Base-by-base conservation (phyloP, 805 yeast genomes). In the Sugiyamaella mastotermitis region DNA sequence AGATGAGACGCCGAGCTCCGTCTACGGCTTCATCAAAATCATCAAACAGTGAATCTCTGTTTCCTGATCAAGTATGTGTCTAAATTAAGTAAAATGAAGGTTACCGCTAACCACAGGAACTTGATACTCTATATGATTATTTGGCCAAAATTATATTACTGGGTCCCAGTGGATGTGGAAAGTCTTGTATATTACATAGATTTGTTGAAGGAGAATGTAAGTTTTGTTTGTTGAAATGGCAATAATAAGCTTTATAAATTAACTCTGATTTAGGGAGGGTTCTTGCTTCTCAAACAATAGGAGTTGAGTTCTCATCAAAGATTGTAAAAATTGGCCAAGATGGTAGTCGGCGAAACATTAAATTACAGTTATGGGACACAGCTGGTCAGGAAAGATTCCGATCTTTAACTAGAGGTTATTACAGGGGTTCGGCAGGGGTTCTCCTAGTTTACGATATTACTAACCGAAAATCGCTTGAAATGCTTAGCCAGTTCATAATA, bases 371-470 rank as follows among this genome's bases (percentile, higher is more conserved):
- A 51, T 87, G 97, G 97, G 97, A 87, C 61, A 87, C 97, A 22
- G 96, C 96, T 1, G 97, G 97, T 36, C 97, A 87, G 65, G 97
- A 87, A 61, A 75, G 96, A 64, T 88, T 86, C 65, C 75, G 96
- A 60, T 94, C 96, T 22, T 84, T 86, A 55, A 87, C 97, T 11
- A 76, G 92, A 37, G 95, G 95, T 2, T 88, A 88, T 60, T 88
- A 88, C 58, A 70, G 97, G 55, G 97, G 96, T 27, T 94, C 97
- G 0, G 94, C 88, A 30, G 96, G 96, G 38, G 96, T 95, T 3
- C 69, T 87, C 45, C 80, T 87, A 41, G 94, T 86, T 24, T 88
- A 85, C 60, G 96, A 88, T 62, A 82, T 87, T 49, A 76, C 94
- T 35, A 84, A 83, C 58, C 75, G 88, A 10, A 87, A 81, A 56